Percentiles rank a stretch among this genome's conserved stretches.
These are phyloP conservation scores for Paecilomyces formosus DNA, from an alignment of 2,329 filamentous ascomycete species.

Conservation along the genomic window DNA sequence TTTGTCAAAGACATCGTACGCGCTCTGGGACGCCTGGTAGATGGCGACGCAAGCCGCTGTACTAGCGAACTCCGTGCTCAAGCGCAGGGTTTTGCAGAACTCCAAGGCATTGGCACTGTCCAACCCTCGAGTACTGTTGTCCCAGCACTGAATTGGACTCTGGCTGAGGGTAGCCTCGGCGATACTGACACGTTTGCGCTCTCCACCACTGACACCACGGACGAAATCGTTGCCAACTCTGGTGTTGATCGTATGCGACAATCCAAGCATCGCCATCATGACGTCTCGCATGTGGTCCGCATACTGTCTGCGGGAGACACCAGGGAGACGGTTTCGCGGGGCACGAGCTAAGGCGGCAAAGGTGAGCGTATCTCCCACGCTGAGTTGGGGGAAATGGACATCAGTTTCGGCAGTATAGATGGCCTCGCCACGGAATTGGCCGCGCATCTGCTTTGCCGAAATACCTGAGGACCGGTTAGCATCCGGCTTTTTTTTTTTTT, in stretches of 20 bases:
- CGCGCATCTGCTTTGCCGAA: conserved; percentile 34
- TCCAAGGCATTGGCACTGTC: conserved; percentile 51
- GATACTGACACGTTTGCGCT: conserved; percentile 47
- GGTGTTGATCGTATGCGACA: conserved; percentile 46
- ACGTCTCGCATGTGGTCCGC: conserved; percentile 34
- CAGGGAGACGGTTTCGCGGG: conserved; percentile 21
- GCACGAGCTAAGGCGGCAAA: conserved; percentile 42
- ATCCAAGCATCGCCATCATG: conserved; percentile 41
- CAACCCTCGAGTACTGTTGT: conserved; percentile 45
- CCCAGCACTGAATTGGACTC: conserved; percentile 26
- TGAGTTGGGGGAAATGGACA: conserved; percentile 43
- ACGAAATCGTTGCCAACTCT: conserved; percentile 40
- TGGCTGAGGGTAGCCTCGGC: conserved; percentile 29
- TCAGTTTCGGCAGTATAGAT: conserved; percentile 14
- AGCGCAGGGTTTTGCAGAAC: conserved; percentile 46
- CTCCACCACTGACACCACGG: conserved; percentile 48
- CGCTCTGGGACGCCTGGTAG: conserved; percentile 44
- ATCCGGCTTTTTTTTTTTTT: no score
- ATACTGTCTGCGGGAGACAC: conserved; percentile 31
- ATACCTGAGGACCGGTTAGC: background rate
- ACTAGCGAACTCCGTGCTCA: conserved; percentile 43
- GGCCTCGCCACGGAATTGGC: conserved; percentile 1
- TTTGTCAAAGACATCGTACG: conserved; percentile 60
- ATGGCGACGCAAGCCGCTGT: conserved; percentile 49
- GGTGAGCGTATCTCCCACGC: conserved; percentile 43